A percentile compares a stretch with the other conserved stretches of the same genome.
phyloP scores from a whole-genome alignment of 2,329 filamentous ascomycete genomes.

The Sphaerulina vaccinii region DNA sequence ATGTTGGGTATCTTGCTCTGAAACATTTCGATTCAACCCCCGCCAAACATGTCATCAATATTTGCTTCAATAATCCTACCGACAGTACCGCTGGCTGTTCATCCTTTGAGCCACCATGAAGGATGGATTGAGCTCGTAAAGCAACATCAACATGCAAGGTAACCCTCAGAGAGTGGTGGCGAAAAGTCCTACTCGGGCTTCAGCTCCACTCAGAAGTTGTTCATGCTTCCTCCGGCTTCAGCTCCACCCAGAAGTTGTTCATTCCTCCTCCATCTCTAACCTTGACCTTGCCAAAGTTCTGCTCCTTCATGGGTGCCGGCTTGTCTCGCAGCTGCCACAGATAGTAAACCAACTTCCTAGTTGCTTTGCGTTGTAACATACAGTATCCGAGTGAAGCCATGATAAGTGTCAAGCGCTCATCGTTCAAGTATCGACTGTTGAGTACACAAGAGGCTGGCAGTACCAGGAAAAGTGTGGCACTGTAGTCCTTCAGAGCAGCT shows the following conservation, averaged over 20 bases:
- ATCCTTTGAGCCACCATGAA: too few species aligned
- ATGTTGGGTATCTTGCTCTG: too few species aligned
- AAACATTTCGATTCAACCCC: too few species aligned
- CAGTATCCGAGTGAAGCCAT: constrained; percentile 76
- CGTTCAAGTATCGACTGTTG: constrained; percentile 87
- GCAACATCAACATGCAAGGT: too few species aligned
- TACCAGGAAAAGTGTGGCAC: constrained; percentile 70
- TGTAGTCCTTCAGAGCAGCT: background rate
- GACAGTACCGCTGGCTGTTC: too few species aligned
- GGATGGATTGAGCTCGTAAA: too few species aligned
- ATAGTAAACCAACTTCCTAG: constrained; percentile 82
- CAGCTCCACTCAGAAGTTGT: constrained; percentile 86
- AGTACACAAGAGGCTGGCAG: constrained; percentile 81
- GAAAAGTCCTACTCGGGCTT: constrained; percentile 27
- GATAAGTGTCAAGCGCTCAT: constrained; percentile 65
- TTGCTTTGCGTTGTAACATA: constrained; percentile 66
- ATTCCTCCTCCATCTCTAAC: constrained; percentile 70
- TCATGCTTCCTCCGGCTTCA: constrained; percentile 57
- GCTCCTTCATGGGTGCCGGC: constrained; percentile 28
- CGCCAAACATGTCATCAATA: too few species aligned
- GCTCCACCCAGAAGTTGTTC: constrained; percentile 87
- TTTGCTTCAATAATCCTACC: too few species aligned
- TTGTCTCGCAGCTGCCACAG: constrained; percentile 64
- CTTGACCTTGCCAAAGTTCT: constrained; percentile 68
- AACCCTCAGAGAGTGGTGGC: too few species aligned